Percentiles rank a stretch among this genome's conserved stretches.
These are phyloP conservation scores for Daedaleopsis sinensis DNA, from an alignment of 768 basidiomycete genomes.

Conservation along the genomic window DNA sequence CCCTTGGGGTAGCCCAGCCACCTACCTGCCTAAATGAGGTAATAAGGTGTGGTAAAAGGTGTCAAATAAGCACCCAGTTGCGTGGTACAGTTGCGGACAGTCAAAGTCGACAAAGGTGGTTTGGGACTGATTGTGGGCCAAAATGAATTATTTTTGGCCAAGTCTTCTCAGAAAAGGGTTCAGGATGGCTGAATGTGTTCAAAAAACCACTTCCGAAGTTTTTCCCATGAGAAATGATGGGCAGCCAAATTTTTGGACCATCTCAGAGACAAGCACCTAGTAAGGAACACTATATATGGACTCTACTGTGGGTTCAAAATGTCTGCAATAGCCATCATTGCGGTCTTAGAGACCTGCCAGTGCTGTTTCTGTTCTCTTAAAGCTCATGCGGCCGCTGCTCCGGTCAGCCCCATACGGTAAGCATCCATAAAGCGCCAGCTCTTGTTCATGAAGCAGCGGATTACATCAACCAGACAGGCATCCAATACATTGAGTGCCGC, in stretches of 20 bases:
- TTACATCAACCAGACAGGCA: conserved; percentile 41
- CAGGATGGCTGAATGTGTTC: not conserved
- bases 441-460: conserved; percentile 39
- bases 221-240: not conserved
- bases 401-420: too few species aligned
- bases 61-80: too few species aligned
- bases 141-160: not conserved
- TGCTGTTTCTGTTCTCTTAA: too few species aligned
- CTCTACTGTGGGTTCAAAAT: too few species aligned
- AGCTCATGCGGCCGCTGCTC: too few species aligned
- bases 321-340: too few species aligned
- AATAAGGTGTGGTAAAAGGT: too few species aligned
- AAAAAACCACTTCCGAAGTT: conserved; percentile 6
- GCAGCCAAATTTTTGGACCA: conserved; percentile 1
- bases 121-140: not conserved
- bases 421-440: conserved; percentile 41
- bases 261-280: too few species aligned
- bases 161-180: not conserved
- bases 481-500: conserved; percentile 32
- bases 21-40: too few species aligned
- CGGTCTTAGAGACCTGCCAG: too few species aligned
- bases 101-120: not conserved
- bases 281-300: too few species aligned
- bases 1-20: too few species aligned
- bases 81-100: not conserved